These are phyloP conservation scores for Trichoderma afroharzianum DNA, from an alignment of 2,329 filamentous ascomycete species.

Conservation along the genomic window DNA sequence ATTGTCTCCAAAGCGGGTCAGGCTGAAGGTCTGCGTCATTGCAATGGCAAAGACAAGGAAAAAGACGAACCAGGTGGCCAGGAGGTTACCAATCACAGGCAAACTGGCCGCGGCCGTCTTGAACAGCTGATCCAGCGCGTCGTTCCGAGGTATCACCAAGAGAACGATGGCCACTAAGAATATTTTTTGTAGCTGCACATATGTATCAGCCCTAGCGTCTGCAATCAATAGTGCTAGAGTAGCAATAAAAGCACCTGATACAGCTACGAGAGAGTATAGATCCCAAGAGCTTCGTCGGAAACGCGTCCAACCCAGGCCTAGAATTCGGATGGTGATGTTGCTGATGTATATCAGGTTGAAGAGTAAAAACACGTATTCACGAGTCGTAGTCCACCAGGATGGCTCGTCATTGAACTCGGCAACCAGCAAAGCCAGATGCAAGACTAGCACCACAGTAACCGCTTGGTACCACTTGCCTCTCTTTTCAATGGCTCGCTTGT, in stretches of 20 bases:
- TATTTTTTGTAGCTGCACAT: slow-evolving; percentile 84
- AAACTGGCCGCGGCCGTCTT: slow-evolving; percentile 96
- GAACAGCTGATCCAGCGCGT: slow-evolving; percentile 95
- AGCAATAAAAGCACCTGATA: slow-evolving; percentile 71
- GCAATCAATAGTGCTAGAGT: slow-evolving; percentile 76
- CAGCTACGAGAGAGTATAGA: slow-evolving; percentile 76
- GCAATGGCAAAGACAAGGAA: slow-evolving; percentile 97
- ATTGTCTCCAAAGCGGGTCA: slow-evolving; percentile 77
- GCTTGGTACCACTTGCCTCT: slow-evolving; percentile 85
- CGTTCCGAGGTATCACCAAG: slow-evolving; percentile 90
- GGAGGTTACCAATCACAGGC: slow-evolving; percentile 81
- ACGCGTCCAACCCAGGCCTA: slow-evolving; percentile 86
- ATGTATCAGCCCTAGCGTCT: slow-evolving; percentile 55
- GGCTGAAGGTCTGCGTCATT: slow-evolving; percentile 89
- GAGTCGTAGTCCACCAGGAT: slow-evolving; percentile 62
- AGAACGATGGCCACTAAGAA: slow-evolving; percentile 88
- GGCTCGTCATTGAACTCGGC: slow-evolving; percentile 81
- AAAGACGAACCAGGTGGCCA: slow-evolving; percentile 96
- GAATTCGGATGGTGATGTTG: slow-evolving; percentile 79
- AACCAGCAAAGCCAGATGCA: slow-evolving; percentile 80
- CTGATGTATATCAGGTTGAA: slow-evolving; percentile 79
- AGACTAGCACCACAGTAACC: slow-evolving; percentile 73
- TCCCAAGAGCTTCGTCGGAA: slow-evolving; percentile 96
- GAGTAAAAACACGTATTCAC: slow-evolving; percentile 73
- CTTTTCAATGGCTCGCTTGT: slow-evolving; percentile 90